phyloP scores from a whole-genome alignment of 495 filamentous ascomycete species.

The Niebla homalea region DNA sequence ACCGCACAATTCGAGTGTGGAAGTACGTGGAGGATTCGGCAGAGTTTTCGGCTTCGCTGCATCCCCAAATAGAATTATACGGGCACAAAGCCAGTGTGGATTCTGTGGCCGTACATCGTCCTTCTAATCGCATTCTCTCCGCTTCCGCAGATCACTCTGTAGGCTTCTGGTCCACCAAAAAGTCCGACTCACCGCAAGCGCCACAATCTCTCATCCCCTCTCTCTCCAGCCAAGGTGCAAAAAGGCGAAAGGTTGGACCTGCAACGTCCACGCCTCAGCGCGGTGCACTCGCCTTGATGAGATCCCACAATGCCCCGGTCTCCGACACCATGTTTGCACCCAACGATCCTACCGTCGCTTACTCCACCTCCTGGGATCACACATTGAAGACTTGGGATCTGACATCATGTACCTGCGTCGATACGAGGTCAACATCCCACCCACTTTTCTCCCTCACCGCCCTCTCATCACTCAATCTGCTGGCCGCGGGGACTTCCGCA shows the following conservation, averaged over 20 bases:
- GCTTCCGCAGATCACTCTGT: slow-evolving; percentile 68
- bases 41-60: slow-evolving; percentile 46
- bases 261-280: slow-evolving; percentile 50
- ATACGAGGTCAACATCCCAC: slow-evolving; percentile 69
- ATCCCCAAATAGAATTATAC: slow-evolving; percentile 70
- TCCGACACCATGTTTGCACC: slow-evolving; percentile 71
- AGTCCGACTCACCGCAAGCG: slow-evolving; percentile 56
- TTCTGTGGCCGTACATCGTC: slow-evolving; percentile 60
- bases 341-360: slow-evolving; percentile 72
- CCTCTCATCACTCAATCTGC: slow-evolving; percentile 50
- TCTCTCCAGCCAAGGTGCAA: slow-evolving; percentile 41
- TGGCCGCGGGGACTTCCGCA: slow-evolving; percentile 77
- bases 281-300: slow-evolving; percentile 62
- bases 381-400: slow-evolving; percentile 85
- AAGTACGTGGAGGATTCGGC: slow-evolving; percentile 59
- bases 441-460: slow-evolving; percentile 62
- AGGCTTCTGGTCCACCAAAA: slow-evolving; percentile 72
- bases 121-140: slow-evolving; percentile 65
- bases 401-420: slow-evolving; percentile 56
- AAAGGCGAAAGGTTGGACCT: slow-evolving; percentile 64
- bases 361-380: slow-evolving; percentile 81
- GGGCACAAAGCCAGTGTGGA: slow-evolving; percentile 69
- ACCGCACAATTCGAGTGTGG: slow-evolving; percentile 77
- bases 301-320: slow-evolving; percentile 57
- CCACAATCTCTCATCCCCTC: slow-evolving; percentile 52